Evolutionary conservation across 2,329 filamentous ascomycete species (phyloP), one percentile per base, ranked within the genome.

Genomic region (Claviceps africana): DNA sequence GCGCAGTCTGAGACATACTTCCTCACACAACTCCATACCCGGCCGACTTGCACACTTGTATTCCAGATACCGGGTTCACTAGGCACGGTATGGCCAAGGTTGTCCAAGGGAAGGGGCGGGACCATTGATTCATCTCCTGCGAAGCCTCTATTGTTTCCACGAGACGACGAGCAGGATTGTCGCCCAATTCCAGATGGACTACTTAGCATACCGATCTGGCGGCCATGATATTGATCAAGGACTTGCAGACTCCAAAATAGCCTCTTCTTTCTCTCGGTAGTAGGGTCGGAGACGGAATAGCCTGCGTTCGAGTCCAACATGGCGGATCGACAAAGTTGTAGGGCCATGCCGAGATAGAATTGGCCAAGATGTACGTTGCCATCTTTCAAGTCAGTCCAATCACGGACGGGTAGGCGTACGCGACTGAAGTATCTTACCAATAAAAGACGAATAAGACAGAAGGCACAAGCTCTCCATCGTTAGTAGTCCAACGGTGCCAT

Each of bases 391-490:
- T 1, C n/a, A 31, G 9, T 17, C 6, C 45, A 4, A 37, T 37
- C 35, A 37, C 8, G 17, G 35, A n/a, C 5, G 13, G 5, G 33
- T 13, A 35, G 13, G 33, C 13, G 33, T 15, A 35, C 2, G n/a
- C 17, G 11, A 35, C 4, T 6, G 30, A 11, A 0, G 17, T 4
- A 19, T 13, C 59, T 37, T 69, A 72, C 74, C 72, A 50, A 75
- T 69, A 52, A 76, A 76, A 0, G 68, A 71, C 2, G 71, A 73
- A 46, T 73, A 76, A 0, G 73, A 70, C 1, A 77, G 64, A 4
- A 77, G 60, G 59, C 74, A 77, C 8, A 77, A 56, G 56, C 72
- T 75, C 56, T 77, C 73, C 3, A 77, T 71, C 0, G 73, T 77
- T 17, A 67, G 63, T 2, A 77, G 60, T 49, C 72, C 70, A 2